Base-by-base conservation (phyloP, 176 grass and related monocot species). In the Carex kokanica region DNA sequence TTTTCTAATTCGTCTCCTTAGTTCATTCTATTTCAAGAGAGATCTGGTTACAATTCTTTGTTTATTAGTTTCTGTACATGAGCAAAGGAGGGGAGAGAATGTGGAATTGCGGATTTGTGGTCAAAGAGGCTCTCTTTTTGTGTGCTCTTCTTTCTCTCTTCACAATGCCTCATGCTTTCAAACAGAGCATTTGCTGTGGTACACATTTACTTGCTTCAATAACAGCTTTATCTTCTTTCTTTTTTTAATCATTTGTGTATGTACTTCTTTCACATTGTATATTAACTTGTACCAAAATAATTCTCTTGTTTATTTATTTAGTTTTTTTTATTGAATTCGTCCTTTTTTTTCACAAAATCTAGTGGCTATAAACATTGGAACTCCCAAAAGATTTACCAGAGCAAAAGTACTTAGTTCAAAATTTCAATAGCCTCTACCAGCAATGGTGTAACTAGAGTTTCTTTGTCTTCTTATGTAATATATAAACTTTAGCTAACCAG, bases 131-230 rank as follows among this genome's bases (percentile, higher is more conserved):
- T 51, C 5, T 82, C 18, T 55, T 67, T 47, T 45, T 63, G 60
- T 82, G 80, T 52, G 61, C 6, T 51, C 12, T 82, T 25, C 34
- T 68, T 68, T 82, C 80, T 68, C 61, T 82, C 61, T 82, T 68
- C 61, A 51, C 80, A 67, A 34, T 78, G 25, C 51, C 73, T 78
- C 49, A 82, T 52, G 47, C 60, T 82, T 36, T 29, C 61, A 82
- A 5, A 65, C 59, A 53, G 6, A 43, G 60, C 60, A 21, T 25
- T 31, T 82, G 60, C 17, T 68, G 8, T 24, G 59, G 54, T 61
- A 81, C 15, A 31, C 34, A 24, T 21, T 43, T 24, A 41, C 15
- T 63, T 78, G 2, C 62, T 54, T 68, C 20, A 63, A 31, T 51
- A 53, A 75, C 36, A 61, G 25, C 8, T 74, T 81, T 25, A 49